Conservation (phyloP, 164 flowering plant genomes). For the Vitis labrusca region DNA sequence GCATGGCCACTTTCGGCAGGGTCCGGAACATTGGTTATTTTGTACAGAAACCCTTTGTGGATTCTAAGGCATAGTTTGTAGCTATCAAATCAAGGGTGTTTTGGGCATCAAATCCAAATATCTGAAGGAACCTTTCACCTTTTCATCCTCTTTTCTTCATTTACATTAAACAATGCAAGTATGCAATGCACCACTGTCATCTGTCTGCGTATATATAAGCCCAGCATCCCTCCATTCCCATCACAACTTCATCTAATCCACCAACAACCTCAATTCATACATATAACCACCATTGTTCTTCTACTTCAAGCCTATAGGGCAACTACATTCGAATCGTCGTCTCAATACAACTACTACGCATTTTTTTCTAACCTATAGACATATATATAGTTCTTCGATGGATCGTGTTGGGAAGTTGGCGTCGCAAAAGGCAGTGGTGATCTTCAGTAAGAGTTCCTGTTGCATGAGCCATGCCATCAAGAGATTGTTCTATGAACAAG, state of each 20-base stretch:
- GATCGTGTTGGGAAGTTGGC: conserved; percentile 37
- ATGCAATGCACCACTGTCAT: not conserved
- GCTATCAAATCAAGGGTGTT: conserved; percentile 4
- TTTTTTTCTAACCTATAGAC: too few relatives aligned
- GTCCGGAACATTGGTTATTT: not conserved
- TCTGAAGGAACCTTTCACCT: conserved; percentile 23
- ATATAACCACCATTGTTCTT: not conserved
- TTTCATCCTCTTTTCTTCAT: conserved; percentile 6
- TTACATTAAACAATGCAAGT: not conserved
- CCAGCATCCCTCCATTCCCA: conserved; percentile 1
- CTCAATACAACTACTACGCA: too few relatives aligned
- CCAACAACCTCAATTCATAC: not conserved
- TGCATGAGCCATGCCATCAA: conserved; percentile 59
- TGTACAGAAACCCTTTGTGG: too few relatives aligned
- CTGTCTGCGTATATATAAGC: conserved; percentile 5
- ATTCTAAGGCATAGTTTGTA: too few relatives aligned
- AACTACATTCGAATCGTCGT: too few relatives aligned
- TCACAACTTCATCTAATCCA: not conserved
- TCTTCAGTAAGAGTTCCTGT: conserved; percentile 50
- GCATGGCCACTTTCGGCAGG: conserved; percentile 16
- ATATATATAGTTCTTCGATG: conserved; percentile 17
- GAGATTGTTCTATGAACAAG: conserved; percentile 49
- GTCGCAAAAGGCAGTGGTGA: conserved; percentile 52
- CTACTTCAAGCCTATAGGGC: too few relatives aligned
- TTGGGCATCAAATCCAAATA: conserved; percentile 21